Evolutionary conservation across 805 yeast species (phyloP).

Genomic region (Limtongozyma cylindracea): DNA sequence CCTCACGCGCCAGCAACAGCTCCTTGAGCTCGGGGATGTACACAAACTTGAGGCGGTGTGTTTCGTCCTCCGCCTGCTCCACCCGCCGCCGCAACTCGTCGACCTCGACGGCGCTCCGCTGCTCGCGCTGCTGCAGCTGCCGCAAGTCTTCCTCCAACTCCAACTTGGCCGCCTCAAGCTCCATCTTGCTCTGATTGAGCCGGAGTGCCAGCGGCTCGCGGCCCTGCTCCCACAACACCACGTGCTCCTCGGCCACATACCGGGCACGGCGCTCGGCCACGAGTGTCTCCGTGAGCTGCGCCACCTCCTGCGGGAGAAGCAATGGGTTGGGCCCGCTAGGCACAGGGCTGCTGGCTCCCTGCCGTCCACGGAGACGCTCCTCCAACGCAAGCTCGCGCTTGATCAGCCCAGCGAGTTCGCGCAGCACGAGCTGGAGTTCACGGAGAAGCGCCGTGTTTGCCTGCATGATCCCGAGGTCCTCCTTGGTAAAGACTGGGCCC

Average conservation of each 20-base stretch:
- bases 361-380: constrained; percentile 7
- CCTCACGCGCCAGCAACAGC: background rate
- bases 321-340: constrained; percentile 5
- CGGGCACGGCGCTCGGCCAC: constrained; percentile 41
- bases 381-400: constrained; percentile 43
- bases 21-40: constrained; percentile 2
- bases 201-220: constrained; percentile 26
- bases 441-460: constrained; percentile 31
- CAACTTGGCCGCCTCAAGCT: constrained; percentile 18
- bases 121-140: constrained; percentile 19
- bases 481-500: constrained; percentile 33
- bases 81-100: constrained; percentile 10
- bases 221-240: constrained; percentile 26
- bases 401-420: constrained; percentile 49
- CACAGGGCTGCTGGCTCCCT: background rate
- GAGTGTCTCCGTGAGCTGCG: constrained; percentile 26
- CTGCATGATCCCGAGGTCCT: constrained; percentile 34
- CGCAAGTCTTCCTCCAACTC: constrained; percentile 20
- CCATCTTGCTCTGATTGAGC: constrained; percentile 27
- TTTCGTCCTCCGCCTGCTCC: constrained; percentile 11
- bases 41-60: too few species aligned
- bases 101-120: constrained; percentile 6
- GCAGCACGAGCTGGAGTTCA: constrained; percentile 43
- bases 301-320: constrained; percentile 12
- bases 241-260: constrained; percentile 48